These are phyloP conservation scores for Zygoascus sp. DNA, from an alignment of 1,139 yeast genomes.

Conservation along the genomic window DNA sequence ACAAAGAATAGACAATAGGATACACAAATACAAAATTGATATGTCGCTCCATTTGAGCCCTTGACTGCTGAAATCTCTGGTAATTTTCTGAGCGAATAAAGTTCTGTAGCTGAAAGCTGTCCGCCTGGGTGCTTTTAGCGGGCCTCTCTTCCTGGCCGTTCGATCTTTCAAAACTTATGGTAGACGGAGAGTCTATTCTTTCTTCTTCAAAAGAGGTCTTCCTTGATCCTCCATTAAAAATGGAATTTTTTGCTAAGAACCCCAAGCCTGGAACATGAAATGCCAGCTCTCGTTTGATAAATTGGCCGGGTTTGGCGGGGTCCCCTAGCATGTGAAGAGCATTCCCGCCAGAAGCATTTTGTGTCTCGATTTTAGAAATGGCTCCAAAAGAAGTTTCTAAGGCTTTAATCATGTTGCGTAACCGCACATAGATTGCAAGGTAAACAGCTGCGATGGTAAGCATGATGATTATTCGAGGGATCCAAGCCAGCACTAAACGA, in stretches of 20 bases:
- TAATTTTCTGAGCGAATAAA: slow-evolving; percentile 21
- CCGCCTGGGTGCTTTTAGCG: background rate
- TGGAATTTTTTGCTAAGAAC: slow-evolving; percentile 8
- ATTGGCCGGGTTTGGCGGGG: background rate
- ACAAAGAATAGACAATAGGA: slow-evolving; percentile 66
- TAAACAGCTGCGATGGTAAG: slow-evolving; percentile 59
- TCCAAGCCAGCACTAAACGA: slow-evolving; percentile 70
- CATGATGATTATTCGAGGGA: slow-evolving; percentile 65
- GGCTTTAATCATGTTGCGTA: slow-evolving; percentile 41
- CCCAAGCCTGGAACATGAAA: slow-evolving; percentile 18
- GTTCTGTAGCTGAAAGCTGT: slow-evolving; percentile 8
- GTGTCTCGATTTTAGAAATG: background rate
- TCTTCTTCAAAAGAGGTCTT: background rate
- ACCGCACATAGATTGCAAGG: slow-evolving; percentile 64
- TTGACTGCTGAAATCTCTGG: slow-evolving; percentile 41
- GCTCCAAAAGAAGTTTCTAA: slow-evolving; percentile 58
- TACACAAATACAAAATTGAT: slow-evolving; percentile 72
- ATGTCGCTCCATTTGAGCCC: slow-evolving; percentile 62
- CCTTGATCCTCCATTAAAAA: background rate
- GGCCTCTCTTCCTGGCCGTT: background rate
- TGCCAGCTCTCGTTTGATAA: background rate
- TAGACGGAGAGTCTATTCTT: background rate
- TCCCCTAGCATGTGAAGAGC: background rate
- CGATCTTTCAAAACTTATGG: background rate
- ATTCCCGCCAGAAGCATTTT: background rate